Evolutionary conservation across 2,329 filamentous ascomycete genomes (phyloP), one percentile per base, ranked within the genome.

Genomic region (Calonectria honghensis): DNA sequence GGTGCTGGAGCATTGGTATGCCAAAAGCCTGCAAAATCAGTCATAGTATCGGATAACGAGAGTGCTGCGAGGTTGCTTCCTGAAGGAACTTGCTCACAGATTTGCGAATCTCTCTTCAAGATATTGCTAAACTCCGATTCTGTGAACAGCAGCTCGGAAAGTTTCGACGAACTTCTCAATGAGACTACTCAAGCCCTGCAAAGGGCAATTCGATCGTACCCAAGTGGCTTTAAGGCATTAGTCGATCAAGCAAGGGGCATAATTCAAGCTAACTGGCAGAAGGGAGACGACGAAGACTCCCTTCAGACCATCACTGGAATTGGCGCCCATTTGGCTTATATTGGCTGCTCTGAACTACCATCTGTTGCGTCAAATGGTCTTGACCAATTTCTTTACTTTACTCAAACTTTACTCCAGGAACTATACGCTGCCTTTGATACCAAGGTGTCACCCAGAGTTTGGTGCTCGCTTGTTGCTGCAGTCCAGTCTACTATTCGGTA

Each of bases 341-440:
- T 91, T 63, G 88, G 88, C 35, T 90, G 88, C 79, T 89, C 88
- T 1, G 82, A 85, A 51, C 73, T 86, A 0, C 84, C 85, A 1
- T 76, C 72, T 2, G 73, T 59, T 11, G 73, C 78, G 4, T 76
- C 77, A 1, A 76, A 79, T 7, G 81, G 82, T 1, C 80, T 88
- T n/a, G 73, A 80, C 18, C 85, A 89, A 73, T 88, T 88, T 69
- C 72, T 88, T 14, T 84, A 82, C 7, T 83, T 88, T 24, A 78
- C 85, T 32, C 81, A 83, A 50, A 79, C 82, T 2, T 75, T 90
- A 6, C 65, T 83, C 31, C 64, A 79, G 61, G 82, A 86, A 76
- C 76, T 90, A 0, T 79, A 83, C 67, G 81, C 80, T 10, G 82
- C 84, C 5, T 80, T 89, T 2, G 79, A 85, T 39, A 74, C 74